Evolutionary conservation across 1,139 yeast genomes (phyloP).

Genomic region (Entelexis paramagnoliae): DNA sequence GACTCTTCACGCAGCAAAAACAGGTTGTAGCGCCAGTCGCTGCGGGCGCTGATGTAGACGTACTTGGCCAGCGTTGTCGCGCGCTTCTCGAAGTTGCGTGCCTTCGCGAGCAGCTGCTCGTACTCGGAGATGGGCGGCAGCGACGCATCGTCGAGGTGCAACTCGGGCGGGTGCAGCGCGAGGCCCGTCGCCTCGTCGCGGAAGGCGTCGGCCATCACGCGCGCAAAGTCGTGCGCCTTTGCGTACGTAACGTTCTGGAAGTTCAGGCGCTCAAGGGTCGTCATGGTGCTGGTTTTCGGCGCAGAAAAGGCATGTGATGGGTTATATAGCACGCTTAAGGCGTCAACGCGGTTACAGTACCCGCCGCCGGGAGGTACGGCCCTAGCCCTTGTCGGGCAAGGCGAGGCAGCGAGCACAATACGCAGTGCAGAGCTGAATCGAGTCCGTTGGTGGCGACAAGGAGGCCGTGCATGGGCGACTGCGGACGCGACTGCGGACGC

Average conservation of each 20-base stretch:
- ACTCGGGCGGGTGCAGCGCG: slow-evolving; percentile 1
- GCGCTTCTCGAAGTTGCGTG: slow-evolving; percentile 6
- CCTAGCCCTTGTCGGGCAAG: no score
- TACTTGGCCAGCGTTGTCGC: slow-evolving; percentile 2
- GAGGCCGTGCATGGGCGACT: no score
- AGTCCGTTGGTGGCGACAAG: no score
- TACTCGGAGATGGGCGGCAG: slow-evolving; percentile 18
- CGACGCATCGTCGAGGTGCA: slow-evolving; percentile 2
- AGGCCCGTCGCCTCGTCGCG: slow-evolving; percentile 9
- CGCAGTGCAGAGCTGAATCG: no score
- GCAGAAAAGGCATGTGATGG: no score
- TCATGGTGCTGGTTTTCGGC: background rate
- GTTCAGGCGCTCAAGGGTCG: slow-evolving; percentile 3
- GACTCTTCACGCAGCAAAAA: slow-evolving; percentile 7
- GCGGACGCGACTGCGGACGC: no score
- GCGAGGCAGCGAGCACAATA: no score
- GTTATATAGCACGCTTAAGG: no score
- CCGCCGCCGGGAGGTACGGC: no score
- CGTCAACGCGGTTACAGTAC: no score
- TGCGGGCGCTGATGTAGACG: background rate
- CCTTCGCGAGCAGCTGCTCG: slow-evolving; percentile 9
- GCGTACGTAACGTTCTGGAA: slow-evolving; percentile 10
- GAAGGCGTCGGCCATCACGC: slow-evolving; percentile 18
- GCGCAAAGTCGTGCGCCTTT: slow-evolving; percentile 15
- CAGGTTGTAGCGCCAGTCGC: slow-evolving; percentile 8